Evolutionary conservation across 139 green algal species (phyloP).

Genomic region (Monoraphidium neglectum): DNA sequence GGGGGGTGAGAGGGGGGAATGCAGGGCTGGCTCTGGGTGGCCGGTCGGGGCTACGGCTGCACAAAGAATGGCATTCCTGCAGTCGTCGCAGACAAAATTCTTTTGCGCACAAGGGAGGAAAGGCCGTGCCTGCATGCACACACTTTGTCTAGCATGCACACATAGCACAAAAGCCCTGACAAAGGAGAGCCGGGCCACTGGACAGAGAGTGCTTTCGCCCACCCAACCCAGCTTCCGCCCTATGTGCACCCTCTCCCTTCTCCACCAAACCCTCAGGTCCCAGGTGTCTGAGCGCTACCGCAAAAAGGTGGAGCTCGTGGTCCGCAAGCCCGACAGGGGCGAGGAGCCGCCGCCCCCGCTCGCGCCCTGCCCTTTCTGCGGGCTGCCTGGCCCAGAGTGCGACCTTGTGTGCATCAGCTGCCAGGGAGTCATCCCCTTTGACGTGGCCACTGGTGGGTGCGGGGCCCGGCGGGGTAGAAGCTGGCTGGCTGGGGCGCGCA

Average conservation of each 20-base stretch:
- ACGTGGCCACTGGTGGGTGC: slow-evolving; percentile 59
- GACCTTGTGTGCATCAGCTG: slow-evolving; percentile 68
- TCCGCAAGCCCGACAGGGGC: slow-evolving; percentile 71
- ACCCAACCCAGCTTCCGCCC: background rate
- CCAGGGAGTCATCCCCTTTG: slow-evolving; percentile 66
- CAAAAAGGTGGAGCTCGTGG: slow-evolving; percentile 85
- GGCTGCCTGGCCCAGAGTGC: slow-evolving; percentile 57
- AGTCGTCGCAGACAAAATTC: too few species aligned
- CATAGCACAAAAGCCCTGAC: too few species aligned
- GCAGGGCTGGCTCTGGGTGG: too few species aligned
- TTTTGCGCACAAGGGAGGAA: too few species aligned
- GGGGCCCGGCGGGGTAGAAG: background rate
- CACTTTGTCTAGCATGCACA: too few species aligned
- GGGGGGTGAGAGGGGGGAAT: too few species aligned
- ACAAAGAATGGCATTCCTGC: too few species aligned
- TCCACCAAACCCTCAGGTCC: slow-evolving; percentile 31
- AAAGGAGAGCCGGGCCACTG: too few species aligned
- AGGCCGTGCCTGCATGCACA: too few species aligned
- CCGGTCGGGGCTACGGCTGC: too few species aligned
- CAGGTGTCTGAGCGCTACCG: slow-evolving; percentile 72
- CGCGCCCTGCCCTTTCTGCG: slow-evolving; percentile 69
- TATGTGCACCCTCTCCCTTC: background rate
- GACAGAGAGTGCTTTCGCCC: background rate
- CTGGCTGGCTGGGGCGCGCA: background rate
- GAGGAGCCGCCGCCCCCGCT: slow-evolving; percentile 62